Evolutionary conservation across 306 rosid species (phyloP), one percentile per base, ranked within the genome.

Genomic region (Acacia acuminata): DNA sequence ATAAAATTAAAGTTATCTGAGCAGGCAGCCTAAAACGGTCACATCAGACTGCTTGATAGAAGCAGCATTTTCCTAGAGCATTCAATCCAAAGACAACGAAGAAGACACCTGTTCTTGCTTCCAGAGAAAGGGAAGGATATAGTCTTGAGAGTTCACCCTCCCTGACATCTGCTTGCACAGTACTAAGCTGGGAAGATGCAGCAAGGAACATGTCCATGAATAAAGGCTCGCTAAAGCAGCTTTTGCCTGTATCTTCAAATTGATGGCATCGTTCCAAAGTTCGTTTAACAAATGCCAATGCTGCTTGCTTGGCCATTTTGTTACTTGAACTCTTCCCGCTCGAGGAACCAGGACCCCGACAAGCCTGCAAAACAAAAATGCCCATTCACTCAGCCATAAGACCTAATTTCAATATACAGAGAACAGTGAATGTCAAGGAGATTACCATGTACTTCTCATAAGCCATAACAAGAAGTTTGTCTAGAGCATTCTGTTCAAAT

Each of bases 251-350:
- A 51, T 88, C 90, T 88, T 96, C 97, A 92, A 82, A 94, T 75
- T 88, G 91, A 84, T 73, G 97, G 85, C 92, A 94, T 73, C 89
- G 90, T 30, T 90, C 94, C 88, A 96, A 85, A 51, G 98, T 92
- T 82, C 94, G 90, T 88, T 90, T 96, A 78, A 91, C 90, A 91
- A 94, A 85, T 82, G 89, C 87, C 77, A 88, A 77, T 24, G 98
- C 92, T 87, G 98, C 94, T 79, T 90, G 98, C 91, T 89, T 96
- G 81, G 97, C 98, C 90, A 88, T 85, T 88, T 92, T 96, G 90
- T 86, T 92, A 86, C 91, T 87, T 51, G 97, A 88, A 88, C 87
- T 87, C 88, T 91, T 94, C 87, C 97, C 99, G 74, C 96, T 88
- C 34, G 99, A 83, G 22, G 94, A 81, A 89, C 87, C 87, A 75